A percentile compares a stretch with the other conserved stretches of the same genome.
Evolutionary conservation across 2,329 filamentous ascomycete species (phyloP).

Genomic region (Ophiostoma perfectum): DNA sequence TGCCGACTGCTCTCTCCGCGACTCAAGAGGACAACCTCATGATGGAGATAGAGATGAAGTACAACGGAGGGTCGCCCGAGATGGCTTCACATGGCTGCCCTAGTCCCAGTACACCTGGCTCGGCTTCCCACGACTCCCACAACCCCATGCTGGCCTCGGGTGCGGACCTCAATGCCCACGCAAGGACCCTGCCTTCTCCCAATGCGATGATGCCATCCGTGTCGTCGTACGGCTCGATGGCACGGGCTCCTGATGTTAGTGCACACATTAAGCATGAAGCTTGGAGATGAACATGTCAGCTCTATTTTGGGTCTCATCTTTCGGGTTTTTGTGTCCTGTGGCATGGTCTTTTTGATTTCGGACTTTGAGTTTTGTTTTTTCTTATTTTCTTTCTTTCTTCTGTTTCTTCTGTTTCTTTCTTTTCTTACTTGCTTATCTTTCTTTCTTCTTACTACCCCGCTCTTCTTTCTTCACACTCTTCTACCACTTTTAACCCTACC

Average conservation of each 20-base stretch:
- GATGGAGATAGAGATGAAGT: neutral
- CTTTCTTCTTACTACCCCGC: neutral
- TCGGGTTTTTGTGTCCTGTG: neutral
- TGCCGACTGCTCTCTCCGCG: neutral
- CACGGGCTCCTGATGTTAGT: neutral
- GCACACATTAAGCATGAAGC: neutral
- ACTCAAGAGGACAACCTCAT: neutral
- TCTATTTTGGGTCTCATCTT: neutral
- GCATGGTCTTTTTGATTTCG: neutral
- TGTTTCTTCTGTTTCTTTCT: neutral
- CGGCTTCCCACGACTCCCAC: neutral
- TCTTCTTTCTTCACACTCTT: no score
- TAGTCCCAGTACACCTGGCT: neutral
- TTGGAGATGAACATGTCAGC: neutral
- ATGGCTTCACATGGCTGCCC: neutral
- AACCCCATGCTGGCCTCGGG: neutral
- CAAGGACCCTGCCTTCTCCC: neutral
- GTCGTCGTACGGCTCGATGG: neutral
- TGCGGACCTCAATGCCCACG: neutral
- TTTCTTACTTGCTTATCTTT: neutral
- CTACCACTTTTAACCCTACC: no score
- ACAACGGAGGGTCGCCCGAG: neutral
- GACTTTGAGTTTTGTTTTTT: neutral
- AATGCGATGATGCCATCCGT: neutral
- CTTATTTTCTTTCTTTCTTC: neutral